Percentiles rank a stretch among this genome's conserved stretches.
These are phyloP conservation scores for Aspergillus hancockii DNA, from an alignment of 495 filamentous ascomycete genomes.

Conservation along the genomic window DNA sequence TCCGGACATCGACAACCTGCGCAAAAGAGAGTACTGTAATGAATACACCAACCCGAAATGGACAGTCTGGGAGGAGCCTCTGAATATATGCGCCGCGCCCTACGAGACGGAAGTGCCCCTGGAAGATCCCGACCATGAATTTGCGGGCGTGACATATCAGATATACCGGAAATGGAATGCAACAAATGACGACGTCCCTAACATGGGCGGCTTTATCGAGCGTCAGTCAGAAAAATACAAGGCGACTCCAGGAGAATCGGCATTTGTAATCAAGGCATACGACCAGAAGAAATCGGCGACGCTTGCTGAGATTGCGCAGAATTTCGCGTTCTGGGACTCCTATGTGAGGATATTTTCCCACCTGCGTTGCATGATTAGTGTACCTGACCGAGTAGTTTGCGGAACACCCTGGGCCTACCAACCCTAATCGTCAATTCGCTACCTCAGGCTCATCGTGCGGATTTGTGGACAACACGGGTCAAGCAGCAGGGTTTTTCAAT, in stretches of 20 bases:
- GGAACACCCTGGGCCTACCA: constrained; percentile 43
- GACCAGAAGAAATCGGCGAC: constrained; percentile 37
- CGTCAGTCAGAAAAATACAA: constrained; percentile 44
- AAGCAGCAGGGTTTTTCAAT: constrained; percentile 34
- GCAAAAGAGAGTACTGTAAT: constrained; percentile 39
- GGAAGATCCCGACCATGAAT: constrained; percentile 43
- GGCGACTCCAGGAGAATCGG: constrained; percentile 38
- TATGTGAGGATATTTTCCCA: constrained; percentile 25
- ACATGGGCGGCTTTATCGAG: constrained; percentile 46
- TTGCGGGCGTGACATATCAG: constrained; percentile 42
- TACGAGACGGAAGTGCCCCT: constrained; percentile 43
- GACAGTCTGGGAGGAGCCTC: constrained; percentile 43
- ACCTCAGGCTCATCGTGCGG: constrained; percentile 40
- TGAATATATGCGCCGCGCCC: constrained; percentile 41
- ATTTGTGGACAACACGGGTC: constrained; percentile 33
- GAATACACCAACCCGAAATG: constrained; percentile 46
- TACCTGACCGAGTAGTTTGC: constrained; percentile 28
- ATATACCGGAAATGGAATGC: constrained; percentile 45
- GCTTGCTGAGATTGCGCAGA: constrained; percentile 37
- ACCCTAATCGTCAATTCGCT: constrained; percentile 42
- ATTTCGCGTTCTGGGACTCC: constrained; percentile 44
- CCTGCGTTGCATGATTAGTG: neutral
- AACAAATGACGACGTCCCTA: constrained; percentile 37
- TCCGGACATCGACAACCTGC: constrained; percentile 42
- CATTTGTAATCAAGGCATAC: constrained; percentile 45